Evolutionary conservation across 495 filamentous ascomycete genomes (phyloP), one percentile per base, ranked within the genome.

Genomic region (Staphylotrichum longicolle): DNA sequence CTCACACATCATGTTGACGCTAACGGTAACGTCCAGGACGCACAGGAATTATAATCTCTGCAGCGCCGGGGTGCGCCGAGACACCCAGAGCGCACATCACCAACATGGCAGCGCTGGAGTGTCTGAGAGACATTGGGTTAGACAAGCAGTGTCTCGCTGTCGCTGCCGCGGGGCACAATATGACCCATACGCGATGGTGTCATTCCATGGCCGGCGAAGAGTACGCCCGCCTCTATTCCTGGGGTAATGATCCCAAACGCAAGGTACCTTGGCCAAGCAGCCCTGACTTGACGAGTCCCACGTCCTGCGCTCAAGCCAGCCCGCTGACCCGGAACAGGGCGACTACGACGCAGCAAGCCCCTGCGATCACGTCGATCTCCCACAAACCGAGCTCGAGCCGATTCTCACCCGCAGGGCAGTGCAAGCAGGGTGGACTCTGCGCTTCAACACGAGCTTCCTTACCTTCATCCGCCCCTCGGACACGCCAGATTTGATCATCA

Each of bases 21-120:
- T 27, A 27, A 27, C 20, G 20, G 15, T 8, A 39, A 39, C 10
- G 37, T 30, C 3, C 46, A 80, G 78, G 79, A 1, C 64, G 77
- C 10, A 75, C 64, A 6, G 83, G 83, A 1, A 74, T 83, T 55
- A 77, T 83, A 59, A 75, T 85, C 59, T 72, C 72, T 33, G 62
- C 73, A 8, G 74, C 74, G 1, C 68, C 79, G 5, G 78, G 77
- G 12, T 80, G 70, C 4, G 79, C 82, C 9, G 71, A 79, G 42
- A 83, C 81, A 30, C 83, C 83, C 1, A 65, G 83, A 0, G 83
- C 81, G 0, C 82, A 85, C 63, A 83, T 84, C 52, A 82, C 79
- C 48, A 85, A 83, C 62, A 68, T 68, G 65, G 70, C 72, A 5
- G 70, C 57, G 6, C 51, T 72, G 3, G 80, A 85, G 65, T 82